These are phyloP conservation scores for Cercospora nicotianae DNA, from an alignment of 2,329 filamentous ascomycete species.

Conservation along the genomic window DNA sequence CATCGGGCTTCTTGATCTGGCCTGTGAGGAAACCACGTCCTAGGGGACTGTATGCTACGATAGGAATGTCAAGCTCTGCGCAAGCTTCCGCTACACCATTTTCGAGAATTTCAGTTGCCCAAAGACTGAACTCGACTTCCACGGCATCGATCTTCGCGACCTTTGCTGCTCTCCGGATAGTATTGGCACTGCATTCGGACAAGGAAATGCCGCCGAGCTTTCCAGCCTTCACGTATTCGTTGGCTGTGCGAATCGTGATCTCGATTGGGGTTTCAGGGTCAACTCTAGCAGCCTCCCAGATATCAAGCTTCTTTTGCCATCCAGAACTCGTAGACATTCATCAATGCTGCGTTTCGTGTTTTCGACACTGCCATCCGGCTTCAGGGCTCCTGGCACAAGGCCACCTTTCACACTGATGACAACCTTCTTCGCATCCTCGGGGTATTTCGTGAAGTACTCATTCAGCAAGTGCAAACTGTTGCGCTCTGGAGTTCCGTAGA, in stretches of 20 bases:
- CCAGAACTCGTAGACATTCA: conserved; percentile 47
- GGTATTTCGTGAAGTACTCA: conserved; percentile 54
- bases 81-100: conserved; percentile 60
- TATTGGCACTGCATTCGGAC: conserved; percentile 48
- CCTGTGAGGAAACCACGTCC: conserved; percentile 62
- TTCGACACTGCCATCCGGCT: conserved; percentile 44
- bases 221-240: conserved; percentile 41
- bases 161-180: conserved; percentile 51
- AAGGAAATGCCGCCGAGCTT: conserved; percentile 50
- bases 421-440: conserved; percentile 52
- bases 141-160: conserved; percentile 59
- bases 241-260: conserved; percentile 46
- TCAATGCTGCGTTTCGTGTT: conserved; percentile 49
- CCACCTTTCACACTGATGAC: conserved; percentile 55
- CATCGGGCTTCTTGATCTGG: conserved; percentile 51
- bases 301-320: conserved; percentile 51
- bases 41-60: conserved; percentile 72
- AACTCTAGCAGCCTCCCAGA: conserved; percentile 51
- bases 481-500: conserved; percentile 49
- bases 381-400: conserved; percentile 37
- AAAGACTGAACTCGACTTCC: conserved; percentile 62
- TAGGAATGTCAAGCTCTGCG: conserved; percentile 64
- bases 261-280: conserved; percentile 49
- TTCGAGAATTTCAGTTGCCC: conserved; percentile 56
- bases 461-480: conserved; percentile 53